These are phyloP conservation scores for Tetracladium setigerum DNA, from an alignment of 495 filamentous ascomycete genomes.

Conservation along the genomic window DNA sequence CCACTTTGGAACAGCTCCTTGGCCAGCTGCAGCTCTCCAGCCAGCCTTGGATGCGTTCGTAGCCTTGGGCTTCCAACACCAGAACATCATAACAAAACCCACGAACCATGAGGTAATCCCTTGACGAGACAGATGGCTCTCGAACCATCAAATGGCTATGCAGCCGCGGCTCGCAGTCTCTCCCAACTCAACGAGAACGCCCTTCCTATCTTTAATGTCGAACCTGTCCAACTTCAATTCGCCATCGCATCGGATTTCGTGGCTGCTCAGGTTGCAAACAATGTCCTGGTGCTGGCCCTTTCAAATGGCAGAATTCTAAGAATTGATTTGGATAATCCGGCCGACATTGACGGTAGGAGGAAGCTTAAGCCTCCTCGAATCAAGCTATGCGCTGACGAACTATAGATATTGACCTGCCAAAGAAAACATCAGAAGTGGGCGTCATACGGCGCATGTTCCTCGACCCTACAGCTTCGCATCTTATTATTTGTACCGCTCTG, in stretches of 20 bases:
- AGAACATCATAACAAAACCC: neutral
- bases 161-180: constrained; percentile 28
- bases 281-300: constrained; percentile 85
- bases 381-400: constrained; percentile 1
- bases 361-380: neutral
- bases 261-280: constrained; percentile 93
- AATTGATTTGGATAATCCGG: constrained; percentile 88
- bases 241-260: constrained; percentile 88
- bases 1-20: no score
- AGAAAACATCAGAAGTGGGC: constrained; percentile 82
- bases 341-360: constrained; percentile 81
- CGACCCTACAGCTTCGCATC: constrained; percentile 89
- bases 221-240: constrained; percentile 86
- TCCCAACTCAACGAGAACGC: constrained; percentile 54
- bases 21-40: neutral
- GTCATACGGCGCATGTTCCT: constrained; percentile 93
- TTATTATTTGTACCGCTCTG: constrained; percentile 82
- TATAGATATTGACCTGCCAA: constrained; percentile 91
- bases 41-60: constrained; percentile 19
- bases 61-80: constrained; percentile 12
- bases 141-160: constrained; percentile 41
- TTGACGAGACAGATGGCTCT: constrained; percentile 22
- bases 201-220: constrained; percentile 87
- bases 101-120: constrained; percentile 17
- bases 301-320: constrained; percentile 83